Conservation (phyloP, 2,329 filamentous ascomycete genomes). For the Trichoderma sp. region DNA sequence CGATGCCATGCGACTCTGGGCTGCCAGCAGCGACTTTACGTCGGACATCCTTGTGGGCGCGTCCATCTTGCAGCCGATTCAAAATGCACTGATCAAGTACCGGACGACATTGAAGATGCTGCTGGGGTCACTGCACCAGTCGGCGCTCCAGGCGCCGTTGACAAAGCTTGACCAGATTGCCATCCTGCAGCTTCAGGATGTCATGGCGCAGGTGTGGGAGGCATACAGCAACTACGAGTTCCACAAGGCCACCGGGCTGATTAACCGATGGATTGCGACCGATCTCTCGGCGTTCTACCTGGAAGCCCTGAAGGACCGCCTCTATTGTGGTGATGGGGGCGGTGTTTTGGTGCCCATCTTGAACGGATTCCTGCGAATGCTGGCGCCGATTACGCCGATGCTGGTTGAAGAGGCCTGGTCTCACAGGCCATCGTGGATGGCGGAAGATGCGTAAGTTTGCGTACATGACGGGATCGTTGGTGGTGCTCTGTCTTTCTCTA, state of each 20-base stretch:
- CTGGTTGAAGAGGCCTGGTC: conserved; percentile 89
- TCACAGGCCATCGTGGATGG: conserved; percentile 68
- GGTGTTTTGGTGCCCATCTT: conserved; percentile 70
- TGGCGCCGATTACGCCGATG: conserved; percentile 78
- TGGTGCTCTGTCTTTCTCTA: conserved; percentile 27
- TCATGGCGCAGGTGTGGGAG: conserved; percentile 64
- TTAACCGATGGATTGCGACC: conserved; percentile 80
- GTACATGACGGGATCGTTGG: background rate
- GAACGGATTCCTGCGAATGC: conserved; percentile 71
- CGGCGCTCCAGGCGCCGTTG: conserved; percentile 53
- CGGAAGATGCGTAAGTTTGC: conserved; percentile 47
- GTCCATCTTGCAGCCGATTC: conserved; percentile 73
- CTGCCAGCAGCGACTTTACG: conserved; percentile 87
- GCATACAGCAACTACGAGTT: conserved; percentile 77
- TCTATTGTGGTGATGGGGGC: conserved; percentile 78
- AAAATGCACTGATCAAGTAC: conserved; percentile 80
- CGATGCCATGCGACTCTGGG: conserved; percentile 89
- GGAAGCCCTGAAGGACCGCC: conserved; percentile 84
- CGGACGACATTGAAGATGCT: conserved; percentile 90
- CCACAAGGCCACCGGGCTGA: conserved; percentile 69
- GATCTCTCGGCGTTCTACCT: conserved; percentile 94
- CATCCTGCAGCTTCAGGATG: conserved; percentile 69
- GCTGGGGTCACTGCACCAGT: conserved; percentile 69
- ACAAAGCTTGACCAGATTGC: conserved; percentile 73
- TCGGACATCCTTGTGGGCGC: conserved; percentile 82